Evolutionary conservation across 768 basidiomycete species (phyloP), one percentile per base, ranked within the genome.

Genomic region (Termitomyces sp.): DNA sequence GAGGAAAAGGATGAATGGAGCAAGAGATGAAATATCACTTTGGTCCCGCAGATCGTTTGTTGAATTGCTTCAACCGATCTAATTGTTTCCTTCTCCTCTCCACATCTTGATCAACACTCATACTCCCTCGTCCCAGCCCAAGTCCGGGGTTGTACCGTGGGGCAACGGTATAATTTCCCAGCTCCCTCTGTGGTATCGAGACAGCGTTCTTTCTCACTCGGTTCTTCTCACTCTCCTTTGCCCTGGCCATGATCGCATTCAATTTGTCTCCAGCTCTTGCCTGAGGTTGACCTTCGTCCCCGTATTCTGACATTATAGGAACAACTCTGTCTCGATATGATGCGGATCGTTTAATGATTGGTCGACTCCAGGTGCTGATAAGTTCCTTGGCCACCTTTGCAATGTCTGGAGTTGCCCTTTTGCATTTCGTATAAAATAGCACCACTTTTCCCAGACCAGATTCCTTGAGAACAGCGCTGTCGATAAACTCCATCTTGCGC

Each of bases 401-500:
- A 53, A 99, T 87, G 51, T 88, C 84, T 0, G 88, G 79, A 4
- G 87, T 87, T 45, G 93, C 93, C 44, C 93, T 88, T 68, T 88
- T 92, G 77, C 88, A 91, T 66, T 94, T 94, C 22, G 94, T 96
- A 77, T 99, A 99, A 73, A 98, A 98, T 28, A 96, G 74, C 38
- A 98, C 77, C 62, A 98, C 80, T 55, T 87, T 87, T 15, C 97
- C 97, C 4, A 99, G 78, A 0, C 86, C 84, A 1, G 90, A 90
- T 67, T 96, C 92, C 67, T 95, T 96, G 62, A 99, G 85, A 5
- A 91, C 90, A 19, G 84, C 71, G 32, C 85, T 85, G 71, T 98
- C 96, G 65, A 98, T 94, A 64, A 89, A 90, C 59, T 90, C 88
- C 87, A 98, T 92, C 75, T 88, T 92, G 58, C 77, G 78, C 10